Percentiles rank a stretch among this genome's conserved stretches.
Evolutionary conservation across 176 grass and related monocot genomes (phyloP).

Genomic region (Guadua angustifolia): DNA sequence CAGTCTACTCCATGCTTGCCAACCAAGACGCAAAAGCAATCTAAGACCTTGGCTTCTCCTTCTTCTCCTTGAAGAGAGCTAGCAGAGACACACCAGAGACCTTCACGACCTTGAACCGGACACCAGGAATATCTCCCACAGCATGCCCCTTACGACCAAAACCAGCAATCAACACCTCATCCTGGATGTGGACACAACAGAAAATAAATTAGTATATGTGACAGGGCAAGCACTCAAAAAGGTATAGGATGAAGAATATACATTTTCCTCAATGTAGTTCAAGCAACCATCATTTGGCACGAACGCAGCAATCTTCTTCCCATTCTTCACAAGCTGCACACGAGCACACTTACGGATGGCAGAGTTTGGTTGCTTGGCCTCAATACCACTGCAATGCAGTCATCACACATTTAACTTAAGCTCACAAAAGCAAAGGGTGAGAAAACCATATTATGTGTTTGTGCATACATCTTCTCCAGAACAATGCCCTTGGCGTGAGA

Average conservation of each 20-base stretch:
- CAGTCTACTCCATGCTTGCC: constrained; percentile 34
- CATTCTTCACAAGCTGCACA: constrained; percentile 74
- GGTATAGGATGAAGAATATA: not conserved
- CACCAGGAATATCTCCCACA: constrained; percentile 75
- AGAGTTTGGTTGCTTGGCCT: constrained; percentile 77
- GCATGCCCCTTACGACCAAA: constrained; percentile 70
- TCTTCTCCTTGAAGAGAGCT: constrained; percentile 76
- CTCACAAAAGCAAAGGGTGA: not conserved
- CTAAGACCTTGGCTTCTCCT: constrained; percentile 73
- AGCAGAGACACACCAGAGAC: constrained; percentile 73
- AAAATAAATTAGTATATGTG: constrained; percentile 1
- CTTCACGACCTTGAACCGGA: constrained; percentile 81
- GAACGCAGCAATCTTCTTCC: constrained; percentile 77
- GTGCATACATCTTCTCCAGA: constrained; percentile 71
- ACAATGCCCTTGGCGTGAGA: constrained; percentile 80
- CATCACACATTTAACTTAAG: not conserved
- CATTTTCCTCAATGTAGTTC: constrained; percentile 73
- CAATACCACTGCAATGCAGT: constrained; percentile 60
- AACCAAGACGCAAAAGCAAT: constrained; percentile 2
- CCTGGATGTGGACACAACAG: constrained; percentile 28
- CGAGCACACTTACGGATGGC: constrained; percentile 77
- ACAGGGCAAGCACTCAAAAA: not conserved
- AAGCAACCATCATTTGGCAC: constrained; percentile 74
- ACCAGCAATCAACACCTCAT: constrained; percentile 73
- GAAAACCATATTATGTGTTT: not conserved